Evolutionary conservation across 2,329 filamentous ascomycete species (phyloP).

Genomic region (Teratosphaeria pseudoeucalypti): DNA sequence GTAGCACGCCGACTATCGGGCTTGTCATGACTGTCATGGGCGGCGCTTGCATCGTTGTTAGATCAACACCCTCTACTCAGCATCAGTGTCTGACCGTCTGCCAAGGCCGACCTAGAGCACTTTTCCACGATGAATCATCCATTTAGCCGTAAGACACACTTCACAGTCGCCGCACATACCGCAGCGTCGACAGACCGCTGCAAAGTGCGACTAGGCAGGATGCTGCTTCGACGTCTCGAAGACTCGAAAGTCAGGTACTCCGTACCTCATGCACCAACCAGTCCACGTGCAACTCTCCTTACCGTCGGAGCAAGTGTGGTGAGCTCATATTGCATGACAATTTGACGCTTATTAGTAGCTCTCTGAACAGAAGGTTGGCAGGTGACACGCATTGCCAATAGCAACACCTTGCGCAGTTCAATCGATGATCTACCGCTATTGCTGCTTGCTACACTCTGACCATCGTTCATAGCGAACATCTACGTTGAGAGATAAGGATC

Average conservation of each 20-base stretch:
- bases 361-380: neutral
- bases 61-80: neutral
- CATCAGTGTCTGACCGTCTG: neutral
- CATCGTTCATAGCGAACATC: no score
- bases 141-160: neutral
- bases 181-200: neutral
- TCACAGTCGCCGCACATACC: neutral
- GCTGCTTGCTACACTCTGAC: neutral
- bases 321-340: neutral
- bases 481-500: neutral
- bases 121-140: neutral
- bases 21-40: neutral
- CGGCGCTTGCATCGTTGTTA: neutral
- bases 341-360: neutral
- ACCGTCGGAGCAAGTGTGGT: neutral
- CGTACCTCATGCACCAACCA: neutral
- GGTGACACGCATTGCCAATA: neutral
- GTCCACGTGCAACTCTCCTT: neutral
- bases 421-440: neutral
- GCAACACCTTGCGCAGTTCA: neutral
- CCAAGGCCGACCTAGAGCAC: neutral
- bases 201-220: no score
- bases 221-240: no score
- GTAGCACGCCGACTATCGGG: neutral
- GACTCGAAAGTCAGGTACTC: no score